Evolutionary conservation across 208 protist genomes (phyloP).

Genomic region (Wallacemonas sp.): DNA sequence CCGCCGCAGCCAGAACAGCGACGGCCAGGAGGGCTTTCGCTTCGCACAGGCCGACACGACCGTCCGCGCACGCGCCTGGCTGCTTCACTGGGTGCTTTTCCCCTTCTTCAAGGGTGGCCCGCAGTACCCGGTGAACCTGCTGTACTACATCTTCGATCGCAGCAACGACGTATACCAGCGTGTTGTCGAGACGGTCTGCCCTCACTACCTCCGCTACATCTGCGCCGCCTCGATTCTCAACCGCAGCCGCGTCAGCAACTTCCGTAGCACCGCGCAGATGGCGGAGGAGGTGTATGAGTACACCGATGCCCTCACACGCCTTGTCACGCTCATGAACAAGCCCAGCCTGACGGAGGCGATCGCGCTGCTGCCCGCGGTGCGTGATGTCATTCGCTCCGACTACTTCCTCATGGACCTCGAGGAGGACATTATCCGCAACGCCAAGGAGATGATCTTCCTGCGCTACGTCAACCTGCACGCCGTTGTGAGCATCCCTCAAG

Average conservation of each 20-base stretch:
- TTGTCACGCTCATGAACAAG: constrained; percentile 70
- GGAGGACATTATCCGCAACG: constrained; percentile 69
- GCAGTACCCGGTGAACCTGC: constrained; percentile 73
- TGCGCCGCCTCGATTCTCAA: constrained; percentile 85
- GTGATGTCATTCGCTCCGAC: constrained; percentile 54
- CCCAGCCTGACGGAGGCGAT: constrained; percentile 80
- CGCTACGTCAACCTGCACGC: constrained; percentile 83
- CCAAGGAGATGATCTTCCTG: constrained; percentile 83
- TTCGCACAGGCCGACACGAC: constrained; percentile 39
- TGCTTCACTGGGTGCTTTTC: constrained; percentile 92
- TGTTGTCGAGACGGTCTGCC: constrained; percentile 86
- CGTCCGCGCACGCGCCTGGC: constrained; percentile 73
- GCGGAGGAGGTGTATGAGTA: constrained; percentile 82
- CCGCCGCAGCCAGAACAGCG: constrained; percentile 62
- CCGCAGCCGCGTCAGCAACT: constrained; percentile 64
- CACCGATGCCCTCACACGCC: constrained; percentile 82
- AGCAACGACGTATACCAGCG: constrained; percentile 70
- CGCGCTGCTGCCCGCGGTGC: constrained; percentile 68
- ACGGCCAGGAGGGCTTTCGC: constrained; percentile 69
- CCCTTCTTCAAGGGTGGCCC: constrained; percentile 90
- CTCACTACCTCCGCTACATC: constrained; percentile 91
- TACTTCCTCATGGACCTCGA: constrained; percentile 84
- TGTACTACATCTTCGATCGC: constrained; percentile 85
- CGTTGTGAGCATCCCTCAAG: constrained; percentile 83
- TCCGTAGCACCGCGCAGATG: constrained; percentile 60